These are phyloP conservation scores for Chaetomium strumarium DNA, from an alignment of 2,329 filamentous ascomycete genomes.

Conservation along the genomic window DNA sequence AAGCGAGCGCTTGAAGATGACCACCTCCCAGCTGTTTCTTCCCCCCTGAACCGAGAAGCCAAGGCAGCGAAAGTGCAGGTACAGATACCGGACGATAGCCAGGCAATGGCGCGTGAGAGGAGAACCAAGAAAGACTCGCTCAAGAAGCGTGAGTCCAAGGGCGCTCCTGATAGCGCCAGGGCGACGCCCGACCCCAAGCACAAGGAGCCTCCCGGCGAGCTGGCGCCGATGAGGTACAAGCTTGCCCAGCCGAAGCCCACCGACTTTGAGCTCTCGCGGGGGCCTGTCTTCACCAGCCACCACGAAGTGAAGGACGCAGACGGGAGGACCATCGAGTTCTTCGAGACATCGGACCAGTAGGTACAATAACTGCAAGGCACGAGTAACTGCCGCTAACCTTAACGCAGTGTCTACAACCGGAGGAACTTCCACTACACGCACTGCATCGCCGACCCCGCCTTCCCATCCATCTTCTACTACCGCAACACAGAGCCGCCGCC, in stretches of 20 bases:
- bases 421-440: conserved; percentile 82
- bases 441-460: conserved; percentile 82
- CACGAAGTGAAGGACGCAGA: conserved; percentile 46
- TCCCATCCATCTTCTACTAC: conserved; percentile 83
- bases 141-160: conserved; percentile 63
- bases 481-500: conserved; percentile 82
- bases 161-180: conserved; percentile 44
- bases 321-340: conserved; percentile 50
- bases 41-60: conserved; percentile 65
- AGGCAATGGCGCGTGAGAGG: conserved; percentile 41
- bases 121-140: conserved; percentile 60
- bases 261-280: conserved; percentile 56
- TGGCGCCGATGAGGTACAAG: conserved; percentile 55
- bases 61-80: conserved; percentile 30
- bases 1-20: conserved; percentile 64
- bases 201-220: conserved; percentile 39
- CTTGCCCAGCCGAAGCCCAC: conserved; percentile 56
- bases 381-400: background rate
- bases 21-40: conserved; percentile 65
- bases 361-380: conserved; percentile 24
- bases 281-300: conserved; percentile 51
- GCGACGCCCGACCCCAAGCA: conserved; percentile 53
- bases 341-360: conserved; percentile 60
- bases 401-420: conserved; percentile 57
- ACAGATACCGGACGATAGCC: conserved; percentile 31